phyloP scores from a whole-genome alignment of 306 rosid species.

The Quercus mongolica region DNA sequence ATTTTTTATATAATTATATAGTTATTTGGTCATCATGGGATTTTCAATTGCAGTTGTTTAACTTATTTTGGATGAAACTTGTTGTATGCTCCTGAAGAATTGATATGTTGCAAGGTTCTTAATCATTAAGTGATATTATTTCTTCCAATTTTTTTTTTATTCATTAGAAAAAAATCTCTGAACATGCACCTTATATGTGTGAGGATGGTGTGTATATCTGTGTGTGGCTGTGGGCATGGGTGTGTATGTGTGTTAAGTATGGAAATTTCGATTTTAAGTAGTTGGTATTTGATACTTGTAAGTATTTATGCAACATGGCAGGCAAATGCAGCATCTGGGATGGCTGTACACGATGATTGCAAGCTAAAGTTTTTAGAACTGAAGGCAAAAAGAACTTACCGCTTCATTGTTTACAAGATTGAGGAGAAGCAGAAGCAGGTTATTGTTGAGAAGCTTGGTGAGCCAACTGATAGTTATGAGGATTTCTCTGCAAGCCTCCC shows the following conservation, averaged over 20 bases:
- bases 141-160: too few relatives aligned
- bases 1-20: background rate
- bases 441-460: constrained; percentile 44
- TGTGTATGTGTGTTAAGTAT: background rate
- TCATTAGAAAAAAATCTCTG: too few relatives aligned
- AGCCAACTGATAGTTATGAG: constrained; percentile 42
- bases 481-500: constrained; percentile 46
- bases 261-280: background rate
- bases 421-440: constrained; percentile 51
- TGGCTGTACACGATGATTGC: constrained; percentile 57
- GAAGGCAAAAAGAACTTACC: constrained; percentile 52
- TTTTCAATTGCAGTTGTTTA: background rate
- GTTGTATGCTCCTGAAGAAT: background rate
- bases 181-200: too few relatives aligned
- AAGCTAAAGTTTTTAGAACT: constrained; percentile 46
- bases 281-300: background rate
- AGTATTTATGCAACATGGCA: background rate
- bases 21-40: background rate
- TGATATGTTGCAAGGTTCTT: background rate
- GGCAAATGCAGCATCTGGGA: constrained; percentile 60
- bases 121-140: too few relatives aligned
- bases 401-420: constrained; percentile 48
- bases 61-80: background rate
- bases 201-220: too few relatives aligned
- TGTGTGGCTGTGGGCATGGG: background rate